Base-by-base conservation (phyloP, 257 asterid species). In the Nicotiana attenuata region DNA sequence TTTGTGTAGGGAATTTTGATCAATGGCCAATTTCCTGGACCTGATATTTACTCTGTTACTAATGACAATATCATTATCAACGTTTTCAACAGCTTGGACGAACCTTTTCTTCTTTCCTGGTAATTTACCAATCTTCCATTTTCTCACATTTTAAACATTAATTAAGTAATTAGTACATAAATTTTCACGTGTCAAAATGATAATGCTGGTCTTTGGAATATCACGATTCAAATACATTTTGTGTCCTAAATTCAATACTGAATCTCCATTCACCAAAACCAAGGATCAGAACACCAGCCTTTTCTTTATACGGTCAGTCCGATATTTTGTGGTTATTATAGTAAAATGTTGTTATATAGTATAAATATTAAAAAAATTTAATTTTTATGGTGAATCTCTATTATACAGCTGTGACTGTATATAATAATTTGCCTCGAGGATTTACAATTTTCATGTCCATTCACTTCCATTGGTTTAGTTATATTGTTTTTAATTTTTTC, bases 101-200 rank as follows among this genome's bases (percentile, higher is more conserved):
- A 92, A 65, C 99, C 99, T 85, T 95, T 95, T 86, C 98, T 95
- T 83, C 76, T 95, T 80, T 97, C 97, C 89, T 95, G 99, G 99
- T 95, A 90, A 83, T 75, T 75, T 0, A 24, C 7, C 3, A 15
- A 47, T 24, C 63, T 50, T 50, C 24, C 63, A 8, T 75, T 73
- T 73, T 47, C 26, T 24, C 79, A 50, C 79, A 50, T 7, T 71
- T 50, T 7, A 38, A 38, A 38, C 47, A 7, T 38, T 41, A 41
- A 41, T 8, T 41, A 1, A 7, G 47, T 1, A 41, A 41, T 41
- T 7, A 41, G 3, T 41, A 38, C 47, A 38, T 38, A 38, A 38
- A 7, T 7, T 38, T 7, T 41, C 47, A 41, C 10, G 47, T 41
- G 47, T 41, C 47, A 41, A 41, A 41, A 41, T 41, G 47, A 41